phyloP scores from a whole-genome alignment of 116 monocot genomes.

The Posidonia oceanica region DNA sequence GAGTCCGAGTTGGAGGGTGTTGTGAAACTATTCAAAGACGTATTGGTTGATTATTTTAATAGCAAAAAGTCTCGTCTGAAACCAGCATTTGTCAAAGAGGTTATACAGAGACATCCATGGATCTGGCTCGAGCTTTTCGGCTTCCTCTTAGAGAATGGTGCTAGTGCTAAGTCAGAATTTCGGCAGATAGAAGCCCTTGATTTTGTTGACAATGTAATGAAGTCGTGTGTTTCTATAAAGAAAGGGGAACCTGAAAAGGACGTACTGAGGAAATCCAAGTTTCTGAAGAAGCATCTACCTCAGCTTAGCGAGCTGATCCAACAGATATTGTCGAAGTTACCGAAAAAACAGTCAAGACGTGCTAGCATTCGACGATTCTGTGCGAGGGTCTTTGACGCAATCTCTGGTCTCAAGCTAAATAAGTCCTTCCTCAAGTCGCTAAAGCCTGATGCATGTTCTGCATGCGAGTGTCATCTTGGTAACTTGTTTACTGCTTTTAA shows the following conservation, averaged over 20 bases:
- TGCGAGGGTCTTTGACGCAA: constrained; percentile 25
- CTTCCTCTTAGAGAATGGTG: constrained; percentile 58
- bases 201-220: constrained; percentile 48
- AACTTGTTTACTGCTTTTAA: constrained; percentile 42
- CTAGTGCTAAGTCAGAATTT: constrained; percentile 56
- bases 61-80: constrained; percentile 66
- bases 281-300: constrained; percentile 45
- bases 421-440: constrained; percentile 49
- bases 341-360: constrained; percentile 59
- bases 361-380: constrained; percentile 57
- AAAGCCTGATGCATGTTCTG: constrained; percentile 40
- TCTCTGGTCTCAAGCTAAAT: constrained; percentile 37
- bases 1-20: constrained; percentile 38
- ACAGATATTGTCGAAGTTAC: constrained; percentile 36
- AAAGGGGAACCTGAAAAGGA: constrained; percentile 29
- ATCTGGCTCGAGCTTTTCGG: constrained; percentile 43
- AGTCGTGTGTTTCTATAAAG: constrained; percentile 18
- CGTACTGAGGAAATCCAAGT: constrained; percentile 27
- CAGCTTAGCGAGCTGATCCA: constrained; percentile 43
- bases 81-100: constrained; percentile 70
- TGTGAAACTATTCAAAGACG: constrained; percentile 22
- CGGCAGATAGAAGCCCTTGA: constrained; percentile 59
- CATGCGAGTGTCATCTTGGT: constrained; percentile 54
- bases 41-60: constrained; percentile 52
- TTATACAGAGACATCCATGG: constrained; percentile 58